These are phyloP conservation scores for Fusarium neocosmosporiellum DNA, from an alignment of 2,329 filamentous ascomycete species.

Conservation along the genomic window DNA sequence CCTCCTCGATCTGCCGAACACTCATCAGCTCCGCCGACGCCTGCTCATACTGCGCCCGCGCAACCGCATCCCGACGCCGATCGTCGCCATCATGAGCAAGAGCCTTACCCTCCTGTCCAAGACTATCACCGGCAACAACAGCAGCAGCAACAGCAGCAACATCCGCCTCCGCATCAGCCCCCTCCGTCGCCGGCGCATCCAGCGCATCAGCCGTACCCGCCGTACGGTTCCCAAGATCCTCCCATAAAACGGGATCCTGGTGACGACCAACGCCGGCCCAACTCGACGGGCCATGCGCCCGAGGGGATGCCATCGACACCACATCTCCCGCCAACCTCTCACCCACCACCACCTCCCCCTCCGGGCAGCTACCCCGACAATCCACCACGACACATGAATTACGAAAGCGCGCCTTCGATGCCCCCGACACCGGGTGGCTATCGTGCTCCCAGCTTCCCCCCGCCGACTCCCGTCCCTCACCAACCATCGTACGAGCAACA, in stretches of 20 bases:
- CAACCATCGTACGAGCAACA: slow-evolving; percentile 53
- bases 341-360: slow-evolving; percentile 44
- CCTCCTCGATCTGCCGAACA: slow-evolving; percentile 49
- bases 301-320: slow-evolving; percentile 48
- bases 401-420: slow-evolving; percentile 60
- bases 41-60: slow-evolving; percentile 45
- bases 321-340: slow-evolving; percentile 47
- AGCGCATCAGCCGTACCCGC: slow-evolving; percentile 55
- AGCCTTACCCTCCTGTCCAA: slow-evolving; percentile 65
- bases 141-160: slow-evolving; percentile 38
- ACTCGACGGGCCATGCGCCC: slow-evolving; percentile 60
- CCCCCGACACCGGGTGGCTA: slow-evolving; percentile 59
- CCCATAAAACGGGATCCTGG: slow-evolving; percentile 67
- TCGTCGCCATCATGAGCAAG: slow-evolving; percentile 68
- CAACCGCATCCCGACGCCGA: slow-evolving; percentile 57
- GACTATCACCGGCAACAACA: slow-evolving; percentile 58
- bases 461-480: slow-evolving; percentile 54
- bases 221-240: slow-evolving; percentile 61
- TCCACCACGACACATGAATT: slow-evolving; percentile 64
- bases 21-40: slow-evolving; percentile 45
- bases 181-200: slow-evolving; percentile 55
- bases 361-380: slow-evolving; percentile 57
- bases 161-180: slow-evolving; percentile 37
- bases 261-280: slow-evolving; percentile 64
- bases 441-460: slow-evolving; percentile 55